phyloP scores from a whole-genome alignment of 768 basidiomycete species.

The Lactarius sp. region DNA sequence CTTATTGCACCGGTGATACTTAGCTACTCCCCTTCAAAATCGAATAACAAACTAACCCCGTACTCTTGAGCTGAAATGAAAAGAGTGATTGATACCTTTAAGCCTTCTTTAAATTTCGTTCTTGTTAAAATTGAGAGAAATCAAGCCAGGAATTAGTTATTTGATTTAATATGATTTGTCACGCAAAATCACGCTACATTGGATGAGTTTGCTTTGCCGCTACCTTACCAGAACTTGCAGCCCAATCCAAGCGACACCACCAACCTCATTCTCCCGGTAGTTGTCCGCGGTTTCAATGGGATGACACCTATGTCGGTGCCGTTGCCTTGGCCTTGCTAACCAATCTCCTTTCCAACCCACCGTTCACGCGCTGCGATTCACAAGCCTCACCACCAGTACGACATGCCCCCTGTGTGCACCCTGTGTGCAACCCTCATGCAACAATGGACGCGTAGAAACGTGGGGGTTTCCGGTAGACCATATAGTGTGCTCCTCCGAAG shows the following conservation, averaged over 20 bases:
- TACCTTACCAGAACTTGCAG: conserved; percentile 18
- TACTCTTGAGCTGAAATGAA: no score
- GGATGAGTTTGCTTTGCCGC: no score
- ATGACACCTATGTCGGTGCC: not conserved
- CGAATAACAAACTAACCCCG: no score
- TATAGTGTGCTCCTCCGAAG: conserved; percentile 9
- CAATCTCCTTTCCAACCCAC: not conserved
- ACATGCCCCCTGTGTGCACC: conserved; percentile 18
- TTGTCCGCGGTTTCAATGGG: not conserved
- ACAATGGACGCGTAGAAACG: conserved; percentile 22
- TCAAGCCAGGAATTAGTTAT: no score
- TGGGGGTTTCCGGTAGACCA: conserved; percentile 17
- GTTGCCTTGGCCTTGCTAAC: not conserved
- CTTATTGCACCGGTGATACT: no score
- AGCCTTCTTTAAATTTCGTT: no score
- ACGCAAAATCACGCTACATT: no score
- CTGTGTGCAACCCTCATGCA: conserved; percentile 24
- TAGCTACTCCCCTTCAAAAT: no score
- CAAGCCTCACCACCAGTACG: conserved; percentile 18
- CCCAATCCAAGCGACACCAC: conserved; percentile 14
- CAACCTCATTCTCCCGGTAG: conserved; percentile 20
- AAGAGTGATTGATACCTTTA: no score
- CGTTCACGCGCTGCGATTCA: conserved; percentile 16
- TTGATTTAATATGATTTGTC: no score
- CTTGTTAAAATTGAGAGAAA: no score